phyloP scores from a whole-genome alignment of 208 protist species.

The Leishmania gerbilli region DNA sequence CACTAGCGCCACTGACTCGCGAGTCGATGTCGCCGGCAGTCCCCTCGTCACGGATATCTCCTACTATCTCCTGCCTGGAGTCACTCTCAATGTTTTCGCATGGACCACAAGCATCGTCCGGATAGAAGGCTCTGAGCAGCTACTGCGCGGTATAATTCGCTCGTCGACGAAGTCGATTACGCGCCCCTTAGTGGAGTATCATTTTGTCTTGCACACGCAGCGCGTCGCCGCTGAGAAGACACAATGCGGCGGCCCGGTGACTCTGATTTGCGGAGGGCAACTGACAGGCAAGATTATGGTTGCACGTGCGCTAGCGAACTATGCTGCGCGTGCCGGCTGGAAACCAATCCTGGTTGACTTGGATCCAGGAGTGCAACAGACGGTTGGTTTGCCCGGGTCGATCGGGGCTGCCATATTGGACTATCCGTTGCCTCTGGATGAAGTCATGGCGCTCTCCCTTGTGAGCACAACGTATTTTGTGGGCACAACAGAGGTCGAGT shows the following conservation, averaged over 20 bases:
- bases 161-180: conserved; percentile 49
- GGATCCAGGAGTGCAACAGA: conserved; percentile 57
- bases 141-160: conserved; percentile 61
- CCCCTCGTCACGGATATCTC: conserved; percentile 66
- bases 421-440: conserved; percentile 69
- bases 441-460: conserved; percentile 50
- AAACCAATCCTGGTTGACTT: conserved; percentile 76
- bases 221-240: conserved; percentile 49
- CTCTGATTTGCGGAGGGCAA: conserved; percentile 71
- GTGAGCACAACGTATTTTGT: conserved; percentile 77
- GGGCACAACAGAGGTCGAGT: conserved; percentile 64
- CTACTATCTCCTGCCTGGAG: conserved; percentile 70
- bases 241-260: conserved; percentile 51
- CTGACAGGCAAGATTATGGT: conserved; percentile 45
- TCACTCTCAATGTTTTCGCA: conserved; percentile 52
- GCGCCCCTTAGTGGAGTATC: conserved; percentile 80
- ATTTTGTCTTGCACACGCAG: conserved; percentile 68
- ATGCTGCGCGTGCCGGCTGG: conserved; percentile 79
- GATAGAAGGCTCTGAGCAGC: conserved; percentile 63
- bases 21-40: conserved; percentile 74
- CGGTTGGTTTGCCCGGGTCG: conserved; percentile 64
- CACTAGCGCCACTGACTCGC: conserved; percentile 42
- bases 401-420: conserved; percentile 71
- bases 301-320: conserved; percentile 70
- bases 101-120: conserved; percentile 61